phyloP scores from a whole-genome alignment of 1,284 basidiomycete species.

The Polyporus tsugae region DNA sequence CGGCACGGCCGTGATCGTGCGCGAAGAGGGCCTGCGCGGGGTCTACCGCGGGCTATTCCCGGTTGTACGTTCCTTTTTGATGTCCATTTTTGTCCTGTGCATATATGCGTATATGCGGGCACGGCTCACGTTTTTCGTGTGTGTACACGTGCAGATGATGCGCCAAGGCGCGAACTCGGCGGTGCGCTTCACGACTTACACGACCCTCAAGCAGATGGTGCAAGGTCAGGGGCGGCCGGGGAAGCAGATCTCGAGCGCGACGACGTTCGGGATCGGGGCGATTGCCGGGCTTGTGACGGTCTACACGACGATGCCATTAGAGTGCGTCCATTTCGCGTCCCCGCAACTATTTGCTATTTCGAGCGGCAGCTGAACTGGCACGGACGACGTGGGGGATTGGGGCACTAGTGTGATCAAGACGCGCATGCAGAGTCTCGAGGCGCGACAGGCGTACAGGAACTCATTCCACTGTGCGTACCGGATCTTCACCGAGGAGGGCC shows the following conservation, averaged over 20 bases:
- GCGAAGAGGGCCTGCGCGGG: constrained; percentile 83
- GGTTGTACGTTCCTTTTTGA: constrained; percentile 73
- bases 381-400: not conserved
- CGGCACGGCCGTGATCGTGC: constrained; percentile 85
- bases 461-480: constrained; percentile 95
- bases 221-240: constrained; percentile 87
- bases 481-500: constrained; percentile 90
- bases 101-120: not conserved
- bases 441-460: constrained; percentile 86
- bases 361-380: not conserved
- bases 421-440: constrained; percentile 94
- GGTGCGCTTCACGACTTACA: constrained; percentile 96
- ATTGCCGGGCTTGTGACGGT: constrained; percentile 96
- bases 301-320: constrained; percentile 93
- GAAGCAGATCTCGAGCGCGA: constrained; percentile 83
- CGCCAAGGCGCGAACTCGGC: constrained; percentile 98
- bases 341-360: not conserved
- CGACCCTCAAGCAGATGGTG: constrained; percentile 91
- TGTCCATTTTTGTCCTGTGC: not conserved
- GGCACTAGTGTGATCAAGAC: constrained; percentile 92
- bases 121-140: constrained; percentile 2
- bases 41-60: constrained; percentile 95
- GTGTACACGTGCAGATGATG: constrained; percentile 80
- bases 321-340: constrained; percentile 60
- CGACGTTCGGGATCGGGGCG: constrained; percentile 96